Evolutionary conservation across 2,329 filamentous ascomycete genomes (phyloP), one percentile per base, ranked within the genome.

Genomic region (Fusarium sp.): DNA sequence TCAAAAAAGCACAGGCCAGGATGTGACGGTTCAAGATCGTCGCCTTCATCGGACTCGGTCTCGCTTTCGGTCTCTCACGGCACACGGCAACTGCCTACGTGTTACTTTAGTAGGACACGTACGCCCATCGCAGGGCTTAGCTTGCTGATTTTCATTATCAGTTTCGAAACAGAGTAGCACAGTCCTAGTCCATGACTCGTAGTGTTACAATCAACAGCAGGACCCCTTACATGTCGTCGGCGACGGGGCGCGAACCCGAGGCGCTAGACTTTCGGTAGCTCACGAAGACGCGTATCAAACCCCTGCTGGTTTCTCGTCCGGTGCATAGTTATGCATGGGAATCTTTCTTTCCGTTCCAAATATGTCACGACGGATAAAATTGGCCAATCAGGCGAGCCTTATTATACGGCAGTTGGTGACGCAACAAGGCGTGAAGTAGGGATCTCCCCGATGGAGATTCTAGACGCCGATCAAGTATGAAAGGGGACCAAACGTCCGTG

Each of bases 381-480:
- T 27, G 22, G 2, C 56, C 56, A 58, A 58, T 58, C 16, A 39
- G 16, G 14, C 16, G 20, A 1, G 22, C 18, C 22, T 29, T 27
- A 58, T 58, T 58, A 58, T 24, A 29, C 56, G 56, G 35, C 33
- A 58, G 35, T 58, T 58, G 35, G 56, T 41, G 35, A 58, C 56
- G 35, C 35, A 58, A 41, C 48, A 54, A 27, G 33, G 22, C 20
- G 14, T 14, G 10, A 2, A 9, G 20, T 58, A 41, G 22, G 56
- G 35, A 58, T 41, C 24, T 27, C 24, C 56, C 56, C 35, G 56
- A 37, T 2, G 29, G 56, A 20, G 22, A 58, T 37, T 58, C 56
- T 39, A 18, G 33, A 37, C 27, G 56, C 35, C 56, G 56, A 58
- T 58, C 56, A 20, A 58, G 35, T 37, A 58, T 58, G 56, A 37